Percentiles rank a stretch among this genome's conserved stretches.
Conservation (phyloP, 2,329 filamentous ascomycete species). For the Corynespora cassiicola region DNA sequence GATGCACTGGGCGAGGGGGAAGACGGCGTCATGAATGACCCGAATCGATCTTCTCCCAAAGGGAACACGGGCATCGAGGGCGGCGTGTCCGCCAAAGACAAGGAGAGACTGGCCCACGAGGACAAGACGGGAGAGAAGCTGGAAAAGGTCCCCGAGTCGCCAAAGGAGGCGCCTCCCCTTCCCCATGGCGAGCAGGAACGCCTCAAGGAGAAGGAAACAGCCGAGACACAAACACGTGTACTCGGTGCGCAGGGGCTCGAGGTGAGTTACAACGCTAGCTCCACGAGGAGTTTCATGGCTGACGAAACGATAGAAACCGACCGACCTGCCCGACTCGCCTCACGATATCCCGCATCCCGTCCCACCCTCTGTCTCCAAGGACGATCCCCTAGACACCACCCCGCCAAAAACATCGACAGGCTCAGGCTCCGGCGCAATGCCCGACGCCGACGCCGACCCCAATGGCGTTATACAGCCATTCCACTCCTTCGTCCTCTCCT, state of each 20-base stretch:
- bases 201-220: constrained; percentile 23
- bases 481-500: constrained; percentile 89
- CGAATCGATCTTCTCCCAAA: constrained; percentile 75
- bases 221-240: constrained; percentile 23
- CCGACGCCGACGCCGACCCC: constrained; percentile 52
- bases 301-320: constrained; percentile 69
- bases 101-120: constrained; percentile 73
- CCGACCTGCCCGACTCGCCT: constrained; percentile 78
- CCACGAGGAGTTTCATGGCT: constrained; percentile 7
- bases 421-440: constrained; percentile 29
- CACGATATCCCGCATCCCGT: constrained; percentile 76
- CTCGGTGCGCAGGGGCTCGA: constrained; percentile 47
- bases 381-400: constrained; percentile 58
- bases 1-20: constrained; percentile 57
- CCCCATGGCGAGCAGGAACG: constrained; percentile 82
- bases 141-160: constrained; percentile 79
- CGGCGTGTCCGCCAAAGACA: constrained; percentile 86
- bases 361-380: constrained; percentile 67
- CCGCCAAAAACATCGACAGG: constrained; percentile 30
- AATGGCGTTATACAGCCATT: constrained; percentile 75
- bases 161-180: constrained; percentile 83
- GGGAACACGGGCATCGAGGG: constrained; percentile 89
- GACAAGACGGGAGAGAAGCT: constrained; percentile 68
- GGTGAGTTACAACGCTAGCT: constrained; percentile 23
- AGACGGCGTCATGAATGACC: constrained; percentile 93